Conservation (phyloP, 306 rosid genomes). For the Cicer arietinum region DNA sequence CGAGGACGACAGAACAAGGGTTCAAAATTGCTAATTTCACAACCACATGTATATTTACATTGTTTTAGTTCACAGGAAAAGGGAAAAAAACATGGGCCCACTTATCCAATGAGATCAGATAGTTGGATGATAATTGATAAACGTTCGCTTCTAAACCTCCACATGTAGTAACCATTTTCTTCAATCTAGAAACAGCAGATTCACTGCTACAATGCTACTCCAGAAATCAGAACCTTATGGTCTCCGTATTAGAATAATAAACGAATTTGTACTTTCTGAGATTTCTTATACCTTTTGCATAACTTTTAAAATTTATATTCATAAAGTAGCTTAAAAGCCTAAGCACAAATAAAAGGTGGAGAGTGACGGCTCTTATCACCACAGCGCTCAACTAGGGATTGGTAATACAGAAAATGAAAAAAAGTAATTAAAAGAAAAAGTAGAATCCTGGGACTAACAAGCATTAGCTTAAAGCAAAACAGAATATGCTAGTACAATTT, state of each 20-base stretch:
- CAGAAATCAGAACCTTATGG: too few relatives aligned
- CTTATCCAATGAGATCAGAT: conserved; percentile 44
- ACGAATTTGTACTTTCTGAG: neutral
- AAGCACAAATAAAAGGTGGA: conserved; percentile 2
- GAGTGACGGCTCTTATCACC: neutral
- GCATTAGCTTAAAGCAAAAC: conserved; percentile 33
- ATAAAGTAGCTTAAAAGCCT: neutral
- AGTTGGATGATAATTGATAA: conserved; percentile 54
- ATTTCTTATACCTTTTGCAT: conserved; percentile 8
- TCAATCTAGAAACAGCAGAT: too few relatives aligned
- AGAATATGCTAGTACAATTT: conserved; percentile 43
- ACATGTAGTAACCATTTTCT: neutral
- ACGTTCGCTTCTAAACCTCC: conserved; percentile 37
- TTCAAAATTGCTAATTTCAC: conserved; percentile 48
- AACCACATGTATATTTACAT: conserved; percentile 39
- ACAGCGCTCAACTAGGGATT: conserved; percentile 5
- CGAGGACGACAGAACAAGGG: conserved; percentile 33
- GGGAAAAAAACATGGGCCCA: conserved; percentile 44
- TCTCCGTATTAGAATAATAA: too few relatives aligned
- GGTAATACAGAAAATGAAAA: neutral
- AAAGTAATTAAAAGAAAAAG: conserved; percentile 4
- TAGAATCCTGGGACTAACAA: conserved; percentile 33
- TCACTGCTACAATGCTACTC: too few relatives aligned
- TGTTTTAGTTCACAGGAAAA: neutral
- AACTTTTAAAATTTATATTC: conserved; percentile 32